Base-by-base conservation (phyloP, 1,139 yeast genomes). In the Suhomyces bokatorum region DNA sequence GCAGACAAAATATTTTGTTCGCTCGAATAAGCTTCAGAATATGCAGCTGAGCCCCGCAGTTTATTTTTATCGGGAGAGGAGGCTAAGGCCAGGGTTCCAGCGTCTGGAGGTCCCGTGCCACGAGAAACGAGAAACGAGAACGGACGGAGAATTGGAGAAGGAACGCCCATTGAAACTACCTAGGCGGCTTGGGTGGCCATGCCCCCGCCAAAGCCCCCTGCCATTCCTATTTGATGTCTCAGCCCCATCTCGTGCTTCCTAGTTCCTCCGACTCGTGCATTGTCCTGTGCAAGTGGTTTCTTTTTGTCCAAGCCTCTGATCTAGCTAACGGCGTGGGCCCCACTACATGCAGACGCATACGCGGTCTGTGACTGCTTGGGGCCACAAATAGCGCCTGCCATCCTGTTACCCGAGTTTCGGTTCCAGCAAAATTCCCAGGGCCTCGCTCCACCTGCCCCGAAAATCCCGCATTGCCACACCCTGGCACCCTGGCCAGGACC, bases 1-100 rank as follows among this genome's bases (percentile, higher is more conserved):
- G 34, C 42, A 32, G 35, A 31, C 14, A 43, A 43, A 43, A 43
- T 32, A 36, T 32, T 14, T 14, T 13, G 32, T 32, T 22, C 26
- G 27, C 35, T 32, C 27, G 27, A 31, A 31, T 35, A 41, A 28
- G 31, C 30, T 26, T 16, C 33, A 32, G 26, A 40, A 35, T 8
- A 16, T 26, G 26, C 13, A 27, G 28, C 39, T 36, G 32, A 36
- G 39, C 39, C 39, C 30, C 33, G 28, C 30, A 29, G 39, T 29
- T 20, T 36, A 29, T 29, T 36, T 37, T 20, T 37, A 31, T 31
- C 34, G 17, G 30, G 30, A 28, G 40, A 32, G 27, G 39, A 17
- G 31, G 13, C 17, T 10, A 24, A 17, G 38, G 33, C 6, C 24
- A n/a, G 29, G 24, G 24, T 20, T 20, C 24, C 24, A 20, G 9